Percentiles rank a stretch among this genome's conserved stretches.
Conservation (phyloP, 768 basidiomycete genomes). For the Panus rudis region DNA sequence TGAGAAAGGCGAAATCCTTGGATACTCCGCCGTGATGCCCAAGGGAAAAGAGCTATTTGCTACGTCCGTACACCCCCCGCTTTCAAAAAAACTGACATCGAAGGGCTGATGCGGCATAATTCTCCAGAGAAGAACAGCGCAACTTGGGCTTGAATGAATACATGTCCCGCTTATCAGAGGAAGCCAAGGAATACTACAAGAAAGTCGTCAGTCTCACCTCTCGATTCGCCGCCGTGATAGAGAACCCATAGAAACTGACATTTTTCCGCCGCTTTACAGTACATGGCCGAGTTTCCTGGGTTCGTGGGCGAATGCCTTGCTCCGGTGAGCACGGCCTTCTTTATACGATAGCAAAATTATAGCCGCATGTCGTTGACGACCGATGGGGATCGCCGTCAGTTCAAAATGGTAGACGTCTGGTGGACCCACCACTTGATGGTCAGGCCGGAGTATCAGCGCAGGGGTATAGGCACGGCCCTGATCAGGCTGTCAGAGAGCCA, state of each 20-base stretch:
- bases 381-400: too few species aligned
- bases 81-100: not conserved
- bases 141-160: constrained; percentile 9
- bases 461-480: constrained; percentile 7
- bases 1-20: constrained; percentile 6
- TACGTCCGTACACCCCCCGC: constrained; percentile 6
- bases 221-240: not conserved
- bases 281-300: constrained; percentile 8
- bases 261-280: constrained; percentile 7
- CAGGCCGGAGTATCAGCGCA: not conserved
- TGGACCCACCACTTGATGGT: constrained; percentile 12
- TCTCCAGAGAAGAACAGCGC: constrained; percentile 10
- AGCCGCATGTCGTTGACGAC: too few species aligned
- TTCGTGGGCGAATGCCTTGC: constrained; percentile 12
- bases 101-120: not conserved
- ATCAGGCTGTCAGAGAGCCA: too few species aligned
- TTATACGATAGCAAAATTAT: not conserved
- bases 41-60: constrained; percentile 12
- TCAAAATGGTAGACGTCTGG: constrained; percentile 12
- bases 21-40: constrained; percentile 12
- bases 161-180: constrained; percentile 9
- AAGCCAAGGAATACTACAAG: constrained; percentile 12
- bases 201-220: constrained; percentile 7
- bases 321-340: constrained; percentile 6
- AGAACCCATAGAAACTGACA: too few species aligned